Evolutionary conservation across 352 stramenopile genomes (phyloP), one percentile per base, ranked within the genome.

Genomic region (Phytophthora ramorum): DNA sequence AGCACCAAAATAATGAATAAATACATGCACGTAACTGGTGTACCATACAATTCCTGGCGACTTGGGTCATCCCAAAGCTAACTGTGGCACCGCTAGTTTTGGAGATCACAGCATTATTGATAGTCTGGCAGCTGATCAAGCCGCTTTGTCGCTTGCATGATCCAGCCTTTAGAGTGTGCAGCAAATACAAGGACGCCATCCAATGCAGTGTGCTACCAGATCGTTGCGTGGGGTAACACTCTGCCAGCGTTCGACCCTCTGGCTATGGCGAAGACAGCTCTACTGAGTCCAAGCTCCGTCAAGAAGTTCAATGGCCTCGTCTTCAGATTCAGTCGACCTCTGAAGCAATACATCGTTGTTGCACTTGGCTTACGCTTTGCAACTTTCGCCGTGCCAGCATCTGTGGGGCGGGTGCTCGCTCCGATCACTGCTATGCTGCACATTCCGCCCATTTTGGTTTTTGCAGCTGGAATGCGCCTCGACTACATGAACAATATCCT

Each of bases 401-500:
- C 20, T 34, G 7, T 53, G 4, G 57, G 47, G 1, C 41, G 57
- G 13, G 16, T 65, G 4, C 37, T 65, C 5, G 57, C 47, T 24
- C 57, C 57, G 10, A 28, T 58, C 3, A 37, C 48, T 13, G 48
- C 58, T 9, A 13, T 55, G 13, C 38, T 66, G 5, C 58, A 66
- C 4, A 28, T 66, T 38, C 48, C 58, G 8, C 47, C 26, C 3
- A 58, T 58, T 4, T 1, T 66, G 10, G 13, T 54, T 1, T 35
- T 43, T 12, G 2, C 32, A 2, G 48, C 26, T 17, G 38, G 37
- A 12, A 58, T 66, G 38, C 48, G 41, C 0, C 22, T 26, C 6
- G 58, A 54, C 19, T 66, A 59, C 30, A 41, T 50, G 7, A 66
- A 54, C n/a, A 19, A 58, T n/a, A 50, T 66, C 17, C 3, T 58